Evolutionary conservation across 2,329 filamentous ascomycete species (phyloP), one percentile per base, ranked within the genome.

Genomic region (Verticillium albo-atrum): DNA sequence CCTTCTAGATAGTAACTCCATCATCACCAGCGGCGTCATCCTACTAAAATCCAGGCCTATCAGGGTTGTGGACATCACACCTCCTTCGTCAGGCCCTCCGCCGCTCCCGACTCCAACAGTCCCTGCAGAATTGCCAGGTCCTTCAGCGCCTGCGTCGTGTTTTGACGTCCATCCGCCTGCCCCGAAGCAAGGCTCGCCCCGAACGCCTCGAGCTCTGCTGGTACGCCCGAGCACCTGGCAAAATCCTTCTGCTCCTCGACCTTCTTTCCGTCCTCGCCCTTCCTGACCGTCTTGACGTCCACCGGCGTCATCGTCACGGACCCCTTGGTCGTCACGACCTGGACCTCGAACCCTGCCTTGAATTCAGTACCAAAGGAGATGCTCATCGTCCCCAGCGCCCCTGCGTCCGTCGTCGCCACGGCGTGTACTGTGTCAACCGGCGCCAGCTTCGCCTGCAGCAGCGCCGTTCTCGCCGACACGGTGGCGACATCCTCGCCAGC

Each of bases 401-500:
- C 86, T 27, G 77, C 79, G 60, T 75, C 76, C 2, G 84, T 79
- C 67, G 77, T 79, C 37, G 87, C 63, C 2, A 84, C 77, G 10
- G 85, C 85, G 66, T 86, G 82, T 56, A 91, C 75, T 1, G 87
- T 89, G 68, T 92, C 89, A 1, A 89, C 78, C 0, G 89, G 88
- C 4, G 83, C 79, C 9, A 92, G 75, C 65, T 87, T 79, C 57
- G 77, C 68, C 62, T 83, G 79, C 54, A 84, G 72, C 64, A 84
- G 80, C 4, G 74, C 68, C 2, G 57, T 60, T 55, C 58, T 51
- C 32, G 58, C 61, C 1, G 85, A 84, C 61, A 84, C 83, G 0
- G 85, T 85, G 20, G 77, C 76, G 3, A 89, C 72, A 9, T 78
- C 73, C 54, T 81, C 71, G 17, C 76, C 75, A 4, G 76, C 75